Conservation (phyloP, 2,329 filamentous ascomycete genomes). For the Botrytis galanthina region DNA sequence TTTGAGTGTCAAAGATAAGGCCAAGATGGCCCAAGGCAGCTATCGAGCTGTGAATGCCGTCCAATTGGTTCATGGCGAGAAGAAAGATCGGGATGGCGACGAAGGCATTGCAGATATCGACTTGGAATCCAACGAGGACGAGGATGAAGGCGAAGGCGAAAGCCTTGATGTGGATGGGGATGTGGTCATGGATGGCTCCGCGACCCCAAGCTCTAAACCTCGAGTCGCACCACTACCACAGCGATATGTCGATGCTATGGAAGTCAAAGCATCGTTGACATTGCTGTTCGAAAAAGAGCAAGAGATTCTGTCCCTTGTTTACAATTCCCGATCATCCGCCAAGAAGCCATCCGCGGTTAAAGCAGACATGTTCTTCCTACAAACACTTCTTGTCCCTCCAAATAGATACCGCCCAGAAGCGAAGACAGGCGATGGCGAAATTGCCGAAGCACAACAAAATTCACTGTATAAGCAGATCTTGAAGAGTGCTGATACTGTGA, state of each 20-base stretch:
- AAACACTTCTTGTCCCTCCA: constrained; percentile 81
- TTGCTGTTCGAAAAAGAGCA: constrained; percentile 85
- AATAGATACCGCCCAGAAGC: constrained; percentile 90
- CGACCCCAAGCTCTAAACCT: constrained; percentile 38
- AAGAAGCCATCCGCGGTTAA: constrained; percentile 58
- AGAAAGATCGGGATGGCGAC: constrained; percentile 46
- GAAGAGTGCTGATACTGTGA: constrained; percentile 69
- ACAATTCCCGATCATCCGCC: constrained; percentile 64
- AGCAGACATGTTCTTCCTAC: constrained; percentile 92
- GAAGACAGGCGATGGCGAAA: constrained; percentile 72
- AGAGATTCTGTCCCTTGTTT: constrained; percentile 80
- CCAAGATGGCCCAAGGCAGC: constrained; percentile 68
- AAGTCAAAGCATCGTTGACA: constrained; percentile 75
- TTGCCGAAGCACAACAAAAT: constrained; percentile 88
- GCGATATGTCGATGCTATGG: constrained; percentile 76
- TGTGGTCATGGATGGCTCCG: constrained; percentile 51
- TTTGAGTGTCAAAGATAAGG: constrained; percentile 69
- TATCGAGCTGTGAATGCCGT: constrained; percentile 48
- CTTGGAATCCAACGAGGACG: constrained; percentile 48
- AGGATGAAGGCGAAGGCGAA: constrained; percentile 45
- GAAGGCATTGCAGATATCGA: constrained; percentile 70
- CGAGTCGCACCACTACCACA: constrained; percentile 50
- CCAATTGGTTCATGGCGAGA: constrained; percentile 42
- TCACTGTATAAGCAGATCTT: constrained; percentile 82
- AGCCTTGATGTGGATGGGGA: constrained; percentile 55